A percentile compares a stretch with the other conserved stretches of the same genome.
These are phyloP conservation scores for Pyracantha coccinea DNA, from an alignment of 331 rosid species.

Conservation along the genomic window DNA sequence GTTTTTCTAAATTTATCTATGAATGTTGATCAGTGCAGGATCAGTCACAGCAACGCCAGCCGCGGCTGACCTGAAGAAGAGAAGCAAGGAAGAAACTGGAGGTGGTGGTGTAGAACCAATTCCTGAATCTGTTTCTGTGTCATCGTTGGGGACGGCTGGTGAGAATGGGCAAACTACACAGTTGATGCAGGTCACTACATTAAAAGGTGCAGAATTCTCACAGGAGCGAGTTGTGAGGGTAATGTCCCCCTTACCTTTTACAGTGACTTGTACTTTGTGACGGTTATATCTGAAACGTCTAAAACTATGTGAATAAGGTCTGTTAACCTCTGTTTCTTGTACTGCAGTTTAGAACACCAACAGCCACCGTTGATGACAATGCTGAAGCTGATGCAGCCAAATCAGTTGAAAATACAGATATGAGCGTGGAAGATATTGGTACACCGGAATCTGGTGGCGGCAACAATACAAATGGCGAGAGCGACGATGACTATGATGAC, in stretches of 20 bases:
- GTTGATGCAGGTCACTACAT: constrained; percentile 32
- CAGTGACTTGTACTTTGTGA: not conserved
- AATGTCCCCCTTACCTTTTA: constrained; percentile 16
- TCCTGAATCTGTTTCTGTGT: constrained; percentile 27
- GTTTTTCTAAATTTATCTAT: constrained; percentile 15
- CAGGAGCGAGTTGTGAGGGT: constrained; percentile 65
- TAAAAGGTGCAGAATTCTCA: constrained; percentile 26
- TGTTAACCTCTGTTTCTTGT: not conserved
- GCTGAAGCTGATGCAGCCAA: constrained; percentile 30
- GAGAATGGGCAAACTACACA: constrained; percentile 18
- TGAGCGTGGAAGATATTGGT: constrained; percentile 35
- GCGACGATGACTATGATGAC: constrained; percentile 31
- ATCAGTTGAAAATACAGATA: constrained; percentile 15
- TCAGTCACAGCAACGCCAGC: constrained; percentile 23
- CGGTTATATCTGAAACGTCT: constrained; percentile 2
- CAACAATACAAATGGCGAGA: constrained; percentile 33
- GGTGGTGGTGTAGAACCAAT: constrained; percentile 24
- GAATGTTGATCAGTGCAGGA: constrained; percentile 41
- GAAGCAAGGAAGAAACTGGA: constrained; percentile 27
- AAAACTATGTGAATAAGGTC: not conserved
- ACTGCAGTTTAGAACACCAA: constrained; percentile 50
- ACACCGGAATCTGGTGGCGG: constrained; percentile 25
- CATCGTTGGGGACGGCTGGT: constrained; percentile 27
- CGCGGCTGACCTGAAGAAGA: constrained; percentile 17
- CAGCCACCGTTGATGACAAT: constrained; percentile 28